Percentiles rank a stretch among this genome's conserved stretches.
phyloP scores from a whole-genome alignment of 352 stramenopile species.

The Pythium diclinum region DNA sequence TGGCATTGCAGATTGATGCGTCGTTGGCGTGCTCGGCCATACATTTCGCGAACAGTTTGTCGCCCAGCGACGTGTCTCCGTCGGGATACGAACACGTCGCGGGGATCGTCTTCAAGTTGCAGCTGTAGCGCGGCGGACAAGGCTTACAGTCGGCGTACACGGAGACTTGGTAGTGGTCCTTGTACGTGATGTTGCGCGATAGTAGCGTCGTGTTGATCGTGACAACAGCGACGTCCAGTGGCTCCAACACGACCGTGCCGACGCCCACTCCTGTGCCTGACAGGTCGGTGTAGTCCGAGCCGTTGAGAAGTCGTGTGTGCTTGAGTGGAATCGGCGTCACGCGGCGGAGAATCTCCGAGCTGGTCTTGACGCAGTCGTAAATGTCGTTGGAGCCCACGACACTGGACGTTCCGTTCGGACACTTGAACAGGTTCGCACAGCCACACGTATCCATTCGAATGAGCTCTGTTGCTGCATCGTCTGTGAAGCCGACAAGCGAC shows the following conservation, averaged over 20 bases:
- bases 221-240: slow-evolving; percentile 89
- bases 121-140: slow-evolving; percentile 92
- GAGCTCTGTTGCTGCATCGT: slow-evolving; percentile 33
- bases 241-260: slow-evolving; percentile 71
- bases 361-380: slow-evolving; percentile 88
- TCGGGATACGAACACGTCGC: slow-evolving; percentile 67
- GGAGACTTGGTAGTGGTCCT: slow-evolving; percentile 93
- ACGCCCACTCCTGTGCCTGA: slow-evolving; percentile 59
- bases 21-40: slow-evolving; percentile 38
- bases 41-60: slow-evolving; percentile 47
- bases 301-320: slow-evolving; percentile 49
- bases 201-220: slow-evolving; percentile 92
- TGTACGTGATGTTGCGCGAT: slow-evolving; percentile 94
- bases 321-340: slow-evolving; percentile 75
- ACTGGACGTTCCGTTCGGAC: slow-evolving; percentile 92
- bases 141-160: slow-evolving; percentile 95
- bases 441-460: slow-evolving; percentile 91
- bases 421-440: slow-evolving; percentile 92
- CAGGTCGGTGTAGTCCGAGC: slow-evolving; percentile 71
- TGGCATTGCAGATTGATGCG: slow-evolving; percentile 43
- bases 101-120: slow-evolving; percentile 49
- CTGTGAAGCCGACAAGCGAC: slow-evolving; percentile 67
- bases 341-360: slow-evolving; percentile 87
- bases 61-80: slow-evolving; percentile 40
- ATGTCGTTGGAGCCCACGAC: slow-evolving; percentile 64